These are phyloP conservation scores for Salix brachista DNA, from an alignment of 345 rosid genomes.

Conservation along the genomic window DNA sequence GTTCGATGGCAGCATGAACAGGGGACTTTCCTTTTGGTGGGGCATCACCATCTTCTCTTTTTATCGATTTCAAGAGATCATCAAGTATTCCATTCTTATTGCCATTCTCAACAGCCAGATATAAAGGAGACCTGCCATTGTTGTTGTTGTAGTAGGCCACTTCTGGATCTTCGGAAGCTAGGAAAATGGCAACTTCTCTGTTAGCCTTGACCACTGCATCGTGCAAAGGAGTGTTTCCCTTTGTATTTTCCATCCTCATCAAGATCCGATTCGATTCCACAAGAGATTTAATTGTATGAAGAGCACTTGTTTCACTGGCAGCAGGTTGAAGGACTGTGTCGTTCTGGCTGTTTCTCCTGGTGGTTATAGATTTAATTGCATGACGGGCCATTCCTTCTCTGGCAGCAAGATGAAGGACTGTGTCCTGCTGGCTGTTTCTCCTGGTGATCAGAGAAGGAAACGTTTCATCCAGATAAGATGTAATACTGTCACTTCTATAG, in stretches of 20 bases:
- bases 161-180: not conserved
- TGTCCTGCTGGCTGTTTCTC: no score
- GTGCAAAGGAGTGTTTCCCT: slow-evolving; percentile 3
- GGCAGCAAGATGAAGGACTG: no score
- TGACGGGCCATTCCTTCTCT: no score
- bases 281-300: not conserved
- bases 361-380: not conserved
- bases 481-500: not conserved
- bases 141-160: not conserved
- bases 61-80: not conserved
- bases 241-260: not conserved
- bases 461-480: not conserved
- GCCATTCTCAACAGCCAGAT: not conserved
- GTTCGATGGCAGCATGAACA: not conserved
- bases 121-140: not conserved
- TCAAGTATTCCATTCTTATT: not conserved
- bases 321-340: no score
- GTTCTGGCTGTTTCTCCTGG: no score
- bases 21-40: not conserved
- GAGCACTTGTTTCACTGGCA: no score
- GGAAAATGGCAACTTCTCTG: rapidly evolving
- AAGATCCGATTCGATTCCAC: not conserved
- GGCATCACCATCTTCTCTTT: not conserved
- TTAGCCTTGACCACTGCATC: not conserved
- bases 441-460: not conserved